Conservation (phyloP, 108 stramenopile species). For the Aurantiochytrium sp. region DNA sequence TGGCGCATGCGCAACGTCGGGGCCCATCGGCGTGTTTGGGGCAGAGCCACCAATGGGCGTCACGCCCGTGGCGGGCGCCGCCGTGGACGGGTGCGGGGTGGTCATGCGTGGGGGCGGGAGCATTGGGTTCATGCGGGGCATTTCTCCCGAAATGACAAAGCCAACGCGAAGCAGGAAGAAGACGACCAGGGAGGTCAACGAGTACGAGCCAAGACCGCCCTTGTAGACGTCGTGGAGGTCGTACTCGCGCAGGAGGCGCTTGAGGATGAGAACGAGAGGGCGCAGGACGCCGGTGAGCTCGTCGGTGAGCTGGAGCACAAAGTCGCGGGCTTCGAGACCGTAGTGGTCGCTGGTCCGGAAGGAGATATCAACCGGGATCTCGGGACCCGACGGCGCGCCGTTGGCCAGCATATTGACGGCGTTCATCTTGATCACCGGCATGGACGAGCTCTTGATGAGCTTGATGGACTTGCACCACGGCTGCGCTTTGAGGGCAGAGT, state of each 20-base stretch:
- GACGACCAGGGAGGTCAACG: not conserved
- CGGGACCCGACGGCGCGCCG: not conserved
- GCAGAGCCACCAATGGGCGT: not conserved
- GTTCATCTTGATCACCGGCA: conserved; percentile 30
- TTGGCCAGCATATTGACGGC: not conserved
- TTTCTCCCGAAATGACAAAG: not conserved
- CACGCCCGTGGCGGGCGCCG: not conserved
- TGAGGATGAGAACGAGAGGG: not conserved
- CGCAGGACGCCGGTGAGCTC: conserved; percentile 3
- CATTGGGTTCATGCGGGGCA: not conserved
- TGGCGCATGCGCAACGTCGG: too few species aligned
- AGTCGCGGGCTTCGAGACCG: not conserved
- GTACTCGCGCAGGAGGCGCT: conserved; percentile 1
- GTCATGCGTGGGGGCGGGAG: not conserved
- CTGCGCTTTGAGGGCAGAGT: not conserved
- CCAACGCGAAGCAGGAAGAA: not conserved
- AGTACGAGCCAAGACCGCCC: conserved; percentile 16
- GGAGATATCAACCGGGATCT: conserved; percentile 28
- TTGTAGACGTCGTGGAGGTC: conserved; percentile 21
- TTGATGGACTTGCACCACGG: conserved; percentile 12
- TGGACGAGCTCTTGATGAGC: not conserved
- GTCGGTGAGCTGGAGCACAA: conserved; percentile 1
- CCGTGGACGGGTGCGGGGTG: not conserved
- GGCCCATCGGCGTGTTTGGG: too few species aligned
- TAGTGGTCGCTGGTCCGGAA: conserved; percentile 9